Conservation (phyloP, 2,329 filamentous ascomycete species). For the Trichoderma cornu-damae region DNA sequence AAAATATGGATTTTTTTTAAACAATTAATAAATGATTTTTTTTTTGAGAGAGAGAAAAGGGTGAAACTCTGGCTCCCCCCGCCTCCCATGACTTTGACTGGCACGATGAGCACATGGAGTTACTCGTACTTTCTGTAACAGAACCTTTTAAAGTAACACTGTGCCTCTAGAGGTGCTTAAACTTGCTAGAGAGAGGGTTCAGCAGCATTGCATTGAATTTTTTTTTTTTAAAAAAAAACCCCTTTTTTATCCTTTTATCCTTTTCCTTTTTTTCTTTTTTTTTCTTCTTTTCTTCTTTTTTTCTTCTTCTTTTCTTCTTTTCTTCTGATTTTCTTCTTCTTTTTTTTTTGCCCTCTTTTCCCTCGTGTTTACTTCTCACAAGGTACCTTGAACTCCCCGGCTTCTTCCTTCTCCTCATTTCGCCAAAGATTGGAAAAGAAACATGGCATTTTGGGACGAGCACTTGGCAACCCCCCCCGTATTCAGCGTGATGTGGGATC, state of each 20-base stretch:
- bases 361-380: slow-evolving; percentile 1
- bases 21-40: no score
- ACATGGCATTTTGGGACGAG: background rate
- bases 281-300: background rate
- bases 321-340: background rate
- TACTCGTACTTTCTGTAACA: background rate
- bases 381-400: background rate
- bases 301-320: background rate
- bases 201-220: background rate
- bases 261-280: no score
- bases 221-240: no score
- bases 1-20: no score
- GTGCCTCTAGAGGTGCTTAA: no score
- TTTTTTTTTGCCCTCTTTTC: background rate
- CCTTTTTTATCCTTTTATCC: no score
- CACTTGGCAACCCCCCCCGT: background rate
- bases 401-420: background rate
- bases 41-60: no score
- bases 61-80: no score
- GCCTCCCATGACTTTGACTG: no score
- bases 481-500: background rate
- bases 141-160: no score
- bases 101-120: no score
- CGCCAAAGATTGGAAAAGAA: background rate
- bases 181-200: background rate